A percentile compares a stretch with the other conserved stretches of the same genome.
Evolutionary conservation across 2,329 filamentous ascomycete genomes (phyloP).

Genomic region (Tolypocladium ophioglossoides): DNA sequence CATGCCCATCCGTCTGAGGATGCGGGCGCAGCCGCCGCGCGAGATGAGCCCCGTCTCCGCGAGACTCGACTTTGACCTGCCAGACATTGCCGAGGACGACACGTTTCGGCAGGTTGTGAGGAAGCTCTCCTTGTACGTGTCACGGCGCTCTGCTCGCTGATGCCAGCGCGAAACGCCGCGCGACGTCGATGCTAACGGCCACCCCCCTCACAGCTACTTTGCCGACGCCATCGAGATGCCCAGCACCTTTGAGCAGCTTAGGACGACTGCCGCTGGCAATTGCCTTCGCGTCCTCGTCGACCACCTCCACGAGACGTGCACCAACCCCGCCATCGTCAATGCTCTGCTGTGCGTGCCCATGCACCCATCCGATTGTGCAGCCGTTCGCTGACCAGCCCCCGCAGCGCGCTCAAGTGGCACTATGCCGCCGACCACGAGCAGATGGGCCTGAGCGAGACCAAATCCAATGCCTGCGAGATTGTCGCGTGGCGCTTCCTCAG

Average conservation of each 20-base stretch:
- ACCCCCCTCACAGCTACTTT: constrained; percentile 42
- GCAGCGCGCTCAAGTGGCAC: constrained; percentile 66
- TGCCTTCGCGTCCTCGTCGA: constrained; percentile 49
- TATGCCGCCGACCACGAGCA: constrained; percentile 54
- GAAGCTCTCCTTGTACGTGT: constrained; percentile 51
- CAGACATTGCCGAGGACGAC: constrained; percentile 47
- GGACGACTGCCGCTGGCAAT: constrained; percentile 53
- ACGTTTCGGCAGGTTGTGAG: constrained; percentile 54
- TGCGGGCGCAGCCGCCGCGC: constrained; percentile 19
- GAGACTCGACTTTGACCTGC: constrained; percentile 30
- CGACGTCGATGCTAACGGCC: not conserved
- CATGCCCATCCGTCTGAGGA: constrained; percentile 28
- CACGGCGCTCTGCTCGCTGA: not conserved
- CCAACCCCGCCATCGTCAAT: constrained; percentile 61
- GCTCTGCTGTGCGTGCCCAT: constrained; percentile 51
- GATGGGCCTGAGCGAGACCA: constrained; percentile 54
- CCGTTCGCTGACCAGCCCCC: constrained; percentile 1
- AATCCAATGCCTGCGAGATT: constrained; percentile 68
- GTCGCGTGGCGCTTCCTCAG: constrained; percentile 71
- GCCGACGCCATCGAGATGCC: constrained; percentile 52
- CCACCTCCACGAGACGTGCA: constrained; percentile 51
- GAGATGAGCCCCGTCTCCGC: constrained; percentile 24
- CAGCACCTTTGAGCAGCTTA: constrained; percentile 62
- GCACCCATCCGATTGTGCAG: not conserved
- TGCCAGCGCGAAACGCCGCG: not conserved